These are phyloP conservation scores for Lobosporangium transversale DNA, from an alignment of 192 early-diverging fungal genomes.

Conservation along the genomic window DNA sequence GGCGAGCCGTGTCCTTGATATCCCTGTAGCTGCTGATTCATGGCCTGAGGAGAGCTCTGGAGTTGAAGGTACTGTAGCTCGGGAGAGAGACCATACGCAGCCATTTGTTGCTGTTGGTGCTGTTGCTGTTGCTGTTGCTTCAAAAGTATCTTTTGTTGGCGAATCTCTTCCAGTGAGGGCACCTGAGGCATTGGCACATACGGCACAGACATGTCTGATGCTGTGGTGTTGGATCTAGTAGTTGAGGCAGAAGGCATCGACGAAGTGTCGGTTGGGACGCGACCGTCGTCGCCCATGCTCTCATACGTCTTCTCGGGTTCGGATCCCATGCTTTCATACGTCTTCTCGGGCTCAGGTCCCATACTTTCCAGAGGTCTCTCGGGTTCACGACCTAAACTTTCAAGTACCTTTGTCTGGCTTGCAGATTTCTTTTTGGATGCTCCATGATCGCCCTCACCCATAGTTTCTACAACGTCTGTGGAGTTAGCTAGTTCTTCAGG, in stretches of 20 bases:
- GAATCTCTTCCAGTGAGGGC: slow-evolving; percentile 35
- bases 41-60: slow-evolving; percentile 30
- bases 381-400: slow-evolving; percentile 37
- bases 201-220: not conserved
- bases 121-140: slow-evolving; percentile 33
- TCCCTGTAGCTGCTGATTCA: slow-evolving; percentile 19
- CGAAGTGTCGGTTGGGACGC: not conserved
- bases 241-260: not conserved
- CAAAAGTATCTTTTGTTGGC: slow-evolving; percentile 32
- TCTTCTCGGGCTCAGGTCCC: slow-evolving; percentile 43
- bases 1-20: slow-evolving; percentile 8
- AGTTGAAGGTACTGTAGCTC: slow-evolving; percentile 20
- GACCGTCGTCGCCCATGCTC: slow-evolving; percentile 51
- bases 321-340: slow-evolving; percentile 42
- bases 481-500: slow-evolving; percentile 32
- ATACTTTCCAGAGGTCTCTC: slow-evolving; percentile 44
- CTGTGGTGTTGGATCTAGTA: not conserved
- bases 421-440: not conserved
- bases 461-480: slow-evolving; percentile 22
- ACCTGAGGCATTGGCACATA: slow-evolving; percentile 45
- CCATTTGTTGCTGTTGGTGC: slow-evolving; percentile 19
- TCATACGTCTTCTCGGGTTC: slow-evolving; percentile 36
- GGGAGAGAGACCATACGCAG: slow-evolving; percentile 16
- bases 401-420: slow-evolving; percentile 2
- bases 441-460: slow-evolving; percentile 17